Evolutionary conservation across 2,329 filamentous ascomycete species (phyloP), one percentile per base, ranked within the genome.

Genomic region (Colletotrichum sp.): DNA sequence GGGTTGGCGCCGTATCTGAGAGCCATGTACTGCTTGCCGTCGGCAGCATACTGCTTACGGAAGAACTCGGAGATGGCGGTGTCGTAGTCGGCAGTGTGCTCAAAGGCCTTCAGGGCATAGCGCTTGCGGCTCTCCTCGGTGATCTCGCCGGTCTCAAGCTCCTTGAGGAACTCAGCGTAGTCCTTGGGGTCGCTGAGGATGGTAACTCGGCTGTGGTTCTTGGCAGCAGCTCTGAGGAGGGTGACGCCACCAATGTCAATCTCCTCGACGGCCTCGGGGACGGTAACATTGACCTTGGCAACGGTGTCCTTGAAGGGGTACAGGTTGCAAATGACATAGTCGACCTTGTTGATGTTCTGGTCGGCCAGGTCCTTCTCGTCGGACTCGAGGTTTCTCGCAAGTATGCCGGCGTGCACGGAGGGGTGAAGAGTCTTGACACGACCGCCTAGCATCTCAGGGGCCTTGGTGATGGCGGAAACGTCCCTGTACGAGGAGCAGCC

Each of bases 301-400:
- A 99, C 93, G 36, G 97, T 99, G 85, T 99, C 96, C 89, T 98
- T 98, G 93, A 99, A 99, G 15, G 97, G 97, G 87, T 99, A 99
- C 72, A 99, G 91, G 88, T 99, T 99, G 93, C 97, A 99, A 84
- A 99, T 94, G 81, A 98, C 95, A 82, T 94, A 98, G 90, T 98
- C 95, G 76, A 98, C 95, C 88, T 98, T 98, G 88, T 95, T 91
- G 85, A 98, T 98, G 87, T 96, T 97, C 88, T 98, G 95, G 86
- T 97, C 95, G 68, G 95, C 95, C 66, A 99, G 93, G 83, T 99
- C 97, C 87, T 98, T 98, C 88, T 99, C 95, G 87, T 99, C 97
- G 16, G 96, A 96, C 80, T 95, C 96, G 80, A 99, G 93, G 86
- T 99, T 93, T 79, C 97, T 95, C 77, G 97, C 97, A 78, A 99